Evolutionary conservation across 805 yeast species (phyloP), one percentile per base, ranked within the genome.

Genomic region (Barnettozyma populi): DNA sequence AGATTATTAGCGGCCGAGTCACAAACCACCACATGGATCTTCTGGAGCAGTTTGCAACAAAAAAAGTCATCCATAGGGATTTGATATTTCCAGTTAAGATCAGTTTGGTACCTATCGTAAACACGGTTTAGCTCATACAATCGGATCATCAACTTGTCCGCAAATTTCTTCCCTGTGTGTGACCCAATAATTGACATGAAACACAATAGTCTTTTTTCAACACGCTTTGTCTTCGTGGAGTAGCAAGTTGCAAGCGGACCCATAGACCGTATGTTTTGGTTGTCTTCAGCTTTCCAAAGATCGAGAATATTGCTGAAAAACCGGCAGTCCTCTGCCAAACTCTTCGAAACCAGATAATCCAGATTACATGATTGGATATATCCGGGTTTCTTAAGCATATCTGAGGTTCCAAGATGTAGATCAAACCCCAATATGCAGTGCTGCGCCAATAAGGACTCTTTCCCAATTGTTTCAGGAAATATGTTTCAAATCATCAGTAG

Each of bases 401-500:
- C 80, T 54, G 84, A 80, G 3, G 89, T 86, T 53, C 76, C 76
- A 52, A 85, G 67, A 49, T 85, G 70, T 43, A 89, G 76, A 43
- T 82, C 85, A 11, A 84, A 82, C 18, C 36, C 36, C 21, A 31
- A 45, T 35, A n/a, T 32, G 48, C 27, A 34, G 39, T 16, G 21
- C n/a, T n/a, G n/a, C n/a, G n/a, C n/a, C n/a, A n/a, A n/a, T n/a
- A n/a, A n/a, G n/a, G n/a, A n/a, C 7, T 24, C 27, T 24, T 24
- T 24, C 27, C 9, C 27, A 24, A 24, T 24, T 24, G 27, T 24
- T 24, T 24, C 9, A 24, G 9, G n/a, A 32, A 7, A 86, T 84
- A 58, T 84, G 86, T 63, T 79, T 78, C 65, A 90, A 73, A 71
- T 92, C 98, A 65, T 90, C 97, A 23, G 84, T 80, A 18, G 95